phyloP scores from a whole-genome alignment of 441 rosid species.

The Dalechampia spathulata region DNA sequence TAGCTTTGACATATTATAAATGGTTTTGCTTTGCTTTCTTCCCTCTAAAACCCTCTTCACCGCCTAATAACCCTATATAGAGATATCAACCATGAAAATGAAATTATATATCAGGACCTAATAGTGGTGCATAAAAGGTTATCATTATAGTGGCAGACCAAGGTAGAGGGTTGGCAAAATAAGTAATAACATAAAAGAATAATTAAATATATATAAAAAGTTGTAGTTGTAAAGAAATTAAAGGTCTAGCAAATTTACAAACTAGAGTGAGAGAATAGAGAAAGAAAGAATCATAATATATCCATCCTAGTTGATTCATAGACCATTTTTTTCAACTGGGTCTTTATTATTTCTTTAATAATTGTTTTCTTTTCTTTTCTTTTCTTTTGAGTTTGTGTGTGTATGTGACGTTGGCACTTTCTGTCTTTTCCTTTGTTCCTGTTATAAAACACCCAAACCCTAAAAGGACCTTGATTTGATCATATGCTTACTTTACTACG shows the following conservation, averaged over 20 bases:
- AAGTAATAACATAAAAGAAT: background rate
- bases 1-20: constrained; percentile 17
- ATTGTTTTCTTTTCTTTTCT: background rate
- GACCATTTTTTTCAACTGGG: constrained; percentile 11
- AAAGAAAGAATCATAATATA: too few species aligned
- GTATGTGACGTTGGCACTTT: constrained; percentile 38
- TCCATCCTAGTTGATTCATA: too few species aligned
- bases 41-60: constrained; percentile 26
- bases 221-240: too few species aligned
- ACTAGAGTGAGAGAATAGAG: too few species aligned
- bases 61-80: constrained; percentile 28
- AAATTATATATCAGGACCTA: constrained; percentile 20
- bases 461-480: constrained; percentile 40
- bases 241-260: too few species aligned
- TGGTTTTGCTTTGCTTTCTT: constrained; percentile 3
- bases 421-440: constrained; percentile 34
- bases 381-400: background rate
- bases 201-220: constrained; percentile 10
- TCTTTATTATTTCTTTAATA: constrained; percentile 13
- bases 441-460: constrained; percentile 62
- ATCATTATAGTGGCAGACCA: constrained; percentile 58
- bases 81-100: constrained; percentile 11
- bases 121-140: constrained; percentile 33
- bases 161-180: constrained; percentile 21
- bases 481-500: too few species aligned